Evolutionary conservation across 805 yeast species (phyloP), one percentile per base, ranked within the genome.

Genomic region (Wickerhamiella siamensis): DNA sequence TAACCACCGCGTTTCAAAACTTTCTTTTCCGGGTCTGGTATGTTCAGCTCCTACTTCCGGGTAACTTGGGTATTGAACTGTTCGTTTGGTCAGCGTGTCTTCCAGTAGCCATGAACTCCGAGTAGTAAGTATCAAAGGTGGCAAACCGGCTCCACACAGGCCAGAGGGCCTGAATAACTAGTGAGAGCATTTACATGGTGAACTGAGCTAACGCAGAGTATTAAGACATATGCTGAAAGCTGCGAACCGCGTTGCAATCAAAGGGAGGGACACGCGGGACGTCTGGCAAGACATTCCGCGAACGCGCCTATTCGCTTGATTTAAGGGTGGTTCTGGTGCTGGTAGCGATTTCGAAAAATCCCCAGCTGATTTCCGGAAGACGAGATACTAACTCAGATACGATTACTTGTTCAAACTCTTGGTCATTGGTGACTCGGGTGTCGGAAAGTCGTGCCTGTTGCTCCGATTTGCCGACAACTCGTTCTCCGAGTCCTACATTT

Each of bases 381-480:
- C 26, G n/a, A 22, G n/a, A 36, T 15, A 37, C 44, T 44, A 52
- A 52, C 47, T 40, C 50, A 94, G 93, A 67, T 91, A 91, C 95
- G 98, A 91, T 66, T 91, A 86, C 62, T 73, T 91, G 59, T 91
- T 91, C 70, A 91, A 91, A 66, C 75, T 91, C 53, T 71, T 91
- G 60, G 75, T 91, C 66, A 91, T 91, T 56, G 98, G 98, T 47
- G 95, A 91, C 65, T 88, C 97, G 37, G 98, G 98, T 54, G 98
- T 91, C 39, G 98, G 98, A 48, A 91, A 91, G 63, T 86, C 96
- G 5, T 91, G 97, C 72, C 70, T 91, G 60, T 70, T 91, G 57
- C 70, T 91, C 58, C 77, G 98, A 64, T 91, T 91, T 61, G 95
- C 96, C 41, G 98, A 91, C 63, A 93, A 88, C 66, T 86, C 95